These are phyloP conservation scores for Tillandsia leiboldiana DNA, from an alignment of 176 grass and related monocot species.

Conservation along the genomic window DNA sequence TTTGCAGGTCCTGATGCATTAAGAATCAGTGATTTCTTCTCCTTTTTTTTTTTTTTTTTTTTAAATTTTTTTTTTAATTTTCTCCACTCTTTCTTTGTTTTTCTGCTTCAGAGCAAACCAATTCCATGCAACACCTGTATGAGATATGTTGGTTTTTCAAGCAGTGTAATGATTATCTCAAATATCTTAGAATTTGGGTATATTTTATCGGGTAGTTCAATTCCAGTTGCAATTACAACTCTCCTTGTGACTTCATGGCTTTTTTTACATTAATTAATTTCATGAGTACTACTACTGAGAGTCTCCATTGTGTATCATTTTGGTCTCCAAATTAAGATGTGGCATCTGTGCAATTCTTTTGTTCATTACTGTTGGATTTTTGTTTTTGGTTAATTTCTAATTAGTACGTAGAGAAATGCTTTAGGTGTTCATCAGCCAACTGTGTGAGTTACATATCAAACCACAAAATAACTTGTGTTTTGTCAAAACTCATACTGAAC, in stretches of 20 bases:
- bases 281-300: neutral
- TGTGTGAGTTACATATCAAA: too few species aligned
- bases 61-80: neutral
- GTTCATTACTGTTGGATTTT: too few species aligned
- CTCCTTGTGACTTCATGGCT: too few species aligned
- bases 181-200: too few species aligned
- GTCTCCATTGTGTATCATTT: too few species aligned
- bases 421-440: too few species aligned
- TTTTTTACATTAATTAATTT: neutral
- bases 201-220: too few species aligned
- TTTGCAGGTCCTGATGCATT: constrained; percentile 26
- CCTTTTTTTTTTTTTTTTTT: neutral
- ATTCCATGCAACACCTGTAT: neutral
- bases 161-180: neutral
- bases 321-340: too few species aligned
- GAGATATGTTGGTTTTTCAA: neutral
- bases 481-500: neutral
- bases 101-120: neutral
- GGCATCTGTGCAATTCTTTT: too few species aligned
- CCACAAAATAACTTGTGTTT: neutral
- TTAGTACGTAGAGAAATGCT: too few species aligned
- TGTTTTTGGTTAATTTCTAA: too few species aligned
- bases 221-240: too few species aligned
- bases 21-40: neutral
- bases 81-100: neutral